These are phyloP conservation scores for Thermothielavioides terrestris DNA, from an alignment of 495 filamentous ascomycete genomes.

Conservation along the genomic window DNA sequence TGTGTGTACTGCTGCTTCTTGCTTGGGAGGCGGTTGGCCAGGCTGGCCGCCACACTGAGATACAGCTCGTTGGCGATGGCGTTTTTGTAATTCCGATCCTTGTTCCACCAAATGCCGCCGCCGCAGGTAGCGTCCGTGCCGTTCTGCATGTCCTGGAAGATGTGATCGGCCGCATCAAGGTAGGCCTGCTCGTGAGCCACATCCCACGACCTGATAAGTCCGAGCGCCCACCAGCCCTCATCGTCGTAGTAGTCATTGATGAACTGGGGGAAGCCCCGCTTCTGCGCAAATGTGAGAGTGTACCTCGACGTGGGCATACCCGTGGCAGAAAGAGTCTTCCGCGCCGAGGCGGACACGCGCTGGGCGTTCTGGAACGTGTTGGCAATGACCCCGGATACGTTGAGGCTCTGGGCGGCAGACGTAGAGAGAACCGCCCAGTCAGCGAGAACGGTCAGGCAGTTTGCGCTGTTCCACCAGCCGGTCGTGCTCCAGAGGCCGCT, in stretches of 20 bases:
- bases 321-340: conserved; percentile 22
- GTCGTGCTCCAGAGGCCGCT: conserved; percentile 58
- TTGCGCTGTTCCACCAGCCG: conserved; percentile 74
- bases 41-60: conserved; percentile 57
- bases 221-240: conserved; percentile 66
- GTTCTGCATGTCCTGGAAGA: conserved; percentile 54
- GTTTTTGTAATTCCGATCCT: conserved; percentile 50
- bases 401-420: conserved; percentile 19
- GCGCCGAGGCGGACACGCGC: conserved; percentile 18
- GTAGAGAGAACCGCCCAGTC: conserved; percentile 46
- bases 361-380: conserved; percentile 40
- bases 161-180: conserved; percentile 47
- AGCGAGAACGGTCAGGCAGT: conserved; percentile 53
- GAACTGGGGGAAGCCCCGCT: conserved; percentile 39
- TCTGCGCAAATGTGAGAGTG: conserved; percentile 7
- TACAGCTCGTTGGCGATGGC: conserved; percentile 74
- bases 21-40: conserved; percentile 55
- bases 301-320: conserved; percentile 31
- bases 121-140: conserved; percentile 48
- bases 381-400: conserved; percentile 30
- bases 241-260: conserved; percentile 63
- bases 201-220: conserved; percentile 58
- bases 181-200: conserved; percentile 46
- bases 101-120: conserved; percentile 65
- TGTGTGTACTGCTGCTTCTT: conserved; percentile 45